These are phyloP conservation scores for Colletotrichum brevisporum DNA, from an alignment of 2,329 filamentous ascomycete species.

Conservation along the genomic window DNA sequence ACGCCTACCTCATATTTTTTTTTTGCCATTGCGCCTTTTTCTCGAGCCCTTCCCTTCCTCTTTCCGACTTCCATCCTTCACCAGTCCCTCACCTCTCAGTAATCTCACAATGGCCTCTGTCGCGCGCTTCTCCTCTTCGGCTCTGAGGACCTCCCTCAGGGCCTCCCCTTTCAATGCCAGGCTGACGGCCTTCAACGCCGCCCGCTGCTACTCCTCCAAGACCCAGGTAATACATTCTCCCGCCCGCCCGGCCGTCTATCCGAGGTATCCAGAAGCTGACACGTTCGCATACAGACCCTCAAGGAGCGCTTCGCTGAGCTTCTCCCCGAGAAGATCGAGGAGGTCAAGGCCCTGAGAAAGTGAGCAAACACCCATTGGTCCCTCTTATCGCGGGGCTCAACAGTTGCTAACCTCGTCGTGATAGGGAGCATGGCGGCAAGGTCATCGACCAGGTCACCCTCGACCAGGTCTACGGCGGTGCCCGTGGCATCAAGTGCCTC, in stretches of 20 bases:
- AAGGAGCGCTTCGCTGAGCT: constrained; percentile 99
- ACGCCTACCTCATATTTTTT: constrained; percentile 41
- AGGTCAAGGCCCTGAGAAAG: constrained; percentile 99
- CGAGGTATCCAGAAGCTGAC: constrained; percentile 44
- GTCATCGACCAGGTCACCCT: constrained; percentile 98
- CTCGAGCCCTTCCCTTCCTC: constrained; percentile 46
- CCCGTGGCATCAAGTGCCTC: constrained; percentile 97
- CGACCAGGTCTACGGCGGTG: constrained; percentile 99
- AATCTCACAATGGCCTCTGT: constrained; percentile 81
- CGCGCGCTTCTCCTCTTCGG: constrained; percentile 84
- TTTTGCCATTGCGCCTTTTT: constrained; percentile 43
- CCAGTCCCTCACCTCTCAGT: constrained; percentile 43
- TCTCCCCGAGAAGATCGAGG: constrained; percentile 95
- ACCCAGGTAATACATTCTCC: constrained; percentile 74
- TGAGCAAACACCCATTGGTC: constrained; percentile 62
- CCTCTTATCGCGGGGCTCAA: constrained; percentile 28
- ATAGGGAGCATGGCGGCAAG: constrained; percentile 93
- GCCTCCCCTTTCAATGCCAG: constrained; percentile 77
- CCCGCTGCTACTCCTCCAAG: constrained; percentile 95
- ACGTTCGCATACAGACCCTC: constrained; percentile 75
- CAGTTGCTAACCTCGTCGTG: constrained; percentile 41
- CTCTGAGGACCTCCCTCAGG: constrained; percentile 83
- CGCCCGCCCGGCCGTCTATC: constrained; percentile 39
- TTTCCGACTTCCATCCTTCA: constrained; percentile 47
- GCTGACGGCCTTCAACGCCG: constrained; percentile 82